Conservation (phyloP, 164 flowering plant species). For the Echeveria elegans region DNA sequence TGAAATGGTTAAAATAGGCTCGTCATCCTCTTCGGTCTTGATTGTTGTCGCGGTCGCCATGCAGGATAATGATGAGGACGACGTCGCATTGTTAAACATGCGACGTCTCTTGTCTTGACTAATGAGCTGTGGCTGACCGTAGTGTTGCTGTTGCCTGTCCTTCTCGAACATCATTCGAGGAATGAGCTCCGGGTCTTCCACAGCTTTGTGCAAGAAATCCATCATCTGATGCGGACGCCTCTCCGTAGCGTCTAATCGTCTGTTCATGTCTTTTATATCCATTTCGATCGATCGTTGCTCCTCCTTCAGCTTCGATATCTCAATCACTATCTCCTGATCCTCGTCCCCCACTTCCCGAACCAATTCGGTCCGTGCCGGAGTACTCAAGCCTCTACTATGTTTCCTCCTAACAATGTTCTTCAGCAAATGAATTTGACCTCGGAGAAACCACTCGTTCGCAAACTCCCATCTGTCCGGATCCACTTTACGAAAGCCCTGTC, state of each 20-base stretch:
- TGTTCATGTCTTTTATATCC: constrained; percentile 49
- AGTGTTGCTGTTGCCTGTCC: constrained; percentile 17
- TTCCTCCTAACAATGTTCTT: constrained; percentile 58
- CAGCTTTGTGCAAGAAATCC: constrained; percentile 62
- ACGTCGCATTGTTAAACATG: neutral
- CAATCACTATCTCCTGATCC: constrained; percentile 39
- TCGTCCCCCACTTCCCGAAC: constrained; percentile 13
- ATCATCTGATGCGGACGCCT: constrained; percentile 80
- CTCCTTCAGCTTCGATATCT: constrained; percentile 45
- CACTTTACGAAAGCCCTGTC: constrained; percentile 93
- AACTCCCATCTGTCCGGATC: constrained; percentile 98
- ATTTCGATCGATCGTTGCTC: constrained; percentile 55
- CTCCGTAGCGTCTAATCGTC: constrained; percentile 66
- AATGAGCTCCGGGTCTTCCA: constrained; percentile 57
- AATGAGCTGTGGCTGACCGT: neutral
- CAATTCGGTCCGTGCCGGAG: neutral
- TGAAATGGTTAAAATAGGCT: neutral
- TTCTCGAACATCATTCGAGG: constrained; percentile 43
- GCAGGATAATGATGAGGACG: neutral
- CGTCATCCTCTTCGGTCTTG: neutral
- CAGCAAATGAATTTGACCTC: constrained; percentile 79
- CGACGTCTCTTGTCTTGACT: neutral
- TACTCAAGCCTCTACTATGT: constrained; percentile 7
- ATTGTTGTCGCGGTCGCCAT: neutral
- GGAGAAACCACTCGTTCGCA: constrained; percentile 88